These are phyloP conservation scores for Cystoisospora suis DNA, from an alignment of 169 alveolate genomes.

Conservation along the genomic window DNA sequence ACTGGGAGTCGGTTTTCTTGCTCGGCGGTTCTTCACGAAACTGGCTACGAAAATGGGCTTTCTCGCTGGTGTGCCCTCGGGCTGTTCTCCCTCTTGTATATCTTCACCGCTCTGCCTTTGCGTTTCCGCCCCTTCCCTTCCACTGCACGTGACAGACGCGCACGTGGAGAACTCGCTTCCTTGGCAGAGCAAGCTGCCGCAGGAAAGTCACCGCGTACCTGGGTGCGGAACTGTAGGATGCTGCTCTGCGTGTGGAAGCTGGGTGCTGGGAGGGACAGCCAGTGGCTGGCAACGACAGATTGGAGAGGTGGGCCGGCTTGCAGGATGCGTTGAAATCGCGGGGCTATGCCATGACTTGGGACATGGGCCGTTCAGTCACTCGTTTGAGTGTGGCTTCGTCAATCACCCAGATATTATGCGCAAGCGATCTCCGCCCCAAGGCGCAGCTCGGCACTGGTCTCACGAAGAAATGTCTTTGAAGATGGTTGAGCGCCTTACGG, in stretches of 20 bases:
- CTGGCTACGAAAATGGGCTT: conserved; percentile 58
- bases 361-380: conserved; percentile 91
- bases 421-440: conserved; percentile 8
- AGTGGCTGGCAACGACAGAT: conserved; percentile 29
- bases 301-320: conserved; percentile 73
- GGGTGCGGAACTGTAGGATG: neutral
- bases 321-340: conserved; percentile 83
- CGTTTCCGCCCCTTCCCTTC: too few species aligned
- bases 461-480: conserved; percentile 78
- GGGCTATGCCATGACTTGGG: conserved; percentile 94
- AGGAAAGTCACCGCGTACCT: too few species aligned
- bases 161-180: too few species aligned
- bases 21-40: conserved; percentile 78
- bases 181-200: too few species aligned
- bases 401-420: conserved; percentile 53
- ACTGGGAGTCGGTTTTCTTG: conserved; percentile 86
- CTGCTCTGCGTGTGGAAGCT: neutral
- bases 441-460: conserved; percentile 64
- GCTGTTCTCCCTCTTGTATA: too few species aligned
- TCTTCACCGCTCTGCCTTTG: too few species aligned
- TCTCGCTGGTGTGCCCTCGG: too few species aligned
- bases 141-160: too few species aligned
- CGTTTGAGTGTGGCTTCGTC: conserved; percentile 79
- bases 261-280: neutral
- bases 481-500: conserved; percentile 73